Base-by-base conservation (phyloP, 2,329 filamentous ascomycete genomes). In the Sporothrix protearum region DNA sequence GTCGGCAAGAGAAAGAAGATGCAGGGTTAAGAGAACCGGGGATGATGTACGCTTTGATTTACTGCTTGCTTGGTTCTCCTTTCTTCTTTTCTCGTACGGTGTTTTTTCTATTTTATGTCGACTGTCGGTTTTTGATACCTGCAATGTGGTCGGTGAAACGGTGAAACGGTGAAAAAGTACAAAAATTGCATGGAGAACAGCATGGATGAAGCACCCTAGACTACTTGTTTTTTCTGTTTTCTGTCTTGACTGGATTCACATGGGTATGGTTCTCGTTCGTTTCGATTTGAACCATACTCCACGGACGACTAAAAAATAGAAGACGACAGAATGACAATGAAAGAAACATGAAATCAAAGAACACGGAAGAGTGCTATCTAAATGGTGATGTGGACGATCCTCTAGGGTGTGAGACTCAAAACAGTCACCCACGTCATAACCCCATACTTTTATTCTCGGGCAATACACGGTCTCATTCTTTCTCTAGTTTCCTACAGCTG, bases 1-100 rank as follows among this genome's bases (percentile, higher is more conserved):
- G 92, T 99, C 82, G 96, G 96, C 82, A 97, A 97, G 92, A 92
- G 96, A 88, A 96, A 90, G 87, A 96, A 96, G 89, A 92, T 94
- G 85, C 89, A 93, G 82, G 92, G 87, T 82, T 96, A 94, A 87
- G 75, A 22, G 4, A 16, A 19, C 4, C n/a, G 33, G 19, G 10
- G 30, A 28, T 19, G 45, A 9, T 64, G 33, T 61, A 19, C 25
- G 22, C 19, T 14, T 64, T 28, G 22, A 10, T 39, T 22, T 42
- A 12, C 45, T 28, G 59, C 59, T 45, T 64, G 59, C 42, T 61
- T 61, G n/a, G 3, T 36, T 3, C 33, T 36, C 33, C n/a, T n/a
- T 39, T 39, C 33, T n/a, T 10, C 8, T 36, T 63, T 64, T 10
- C 8, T 36, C 42, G 45, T 28, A 22, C 12, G 19, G 45, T 67